Evolutionary conservation across 2,329 filamentous ascomycete genomes (phyloP), one percentile per base, ranked within the genome.

Genomic region (Aspergillus ruber): DNA sequence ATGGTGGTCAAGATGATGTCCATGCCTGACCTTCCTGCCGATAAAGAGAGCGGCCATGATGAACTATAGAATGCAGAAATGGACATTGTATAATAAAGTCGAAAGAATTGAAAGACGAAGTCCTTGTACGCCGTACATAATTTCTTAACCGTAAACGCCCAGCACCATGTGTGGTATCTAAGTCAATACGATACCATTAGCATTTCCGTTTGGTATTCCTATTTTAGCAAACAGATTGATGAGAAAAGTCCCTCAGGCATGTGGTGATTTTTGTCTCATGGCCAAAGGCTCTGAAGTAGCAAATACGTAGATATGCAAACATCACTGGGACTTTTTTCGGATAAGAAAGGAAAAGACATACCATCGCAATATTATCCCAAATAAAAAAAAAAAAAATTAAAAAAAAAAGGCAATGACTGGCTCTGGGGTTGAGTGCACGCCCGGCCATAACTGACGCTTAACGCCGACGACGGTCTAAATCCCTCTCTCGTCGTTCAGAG

Each of bases 1-100:
- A 74, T 97, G 69, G 88, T 97, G 42, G 90, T 97, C 41, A 96
- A 95, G 76, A 88, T 98, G 56, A 95, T 97, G 90, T 82, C 83
- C 42, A 91, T 98, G 88, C 86, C 89, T 6, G 85, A 94, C 57
- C 62, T 88, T 38, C 57, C 57, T 35, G 53, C 56, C 21, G 44
- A 45, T 32, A 55, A 54, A 44, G 58, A 57, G 38, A 58, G 49
- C 9, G 62, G 59, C 10, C 74, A 76, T 54, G 75, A 79, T 58
- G 76, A 79, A 63, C 57, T 79, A 61, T 79, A 67, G 55, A 50
- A 33, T 46, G 50, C 45, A 23, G 20, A 27, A 27, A 35, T 47
- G 40, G 51, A 44, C 51, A 56, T 40, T 56, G 35, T 33, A 47
- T 49, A 39, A 29, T 35, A 47, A 50, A 52, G 32, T 43, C 23